phyloP scores from a whole-genome alignment of 306 rosid genomes.

The Malus fusca region DNA sequence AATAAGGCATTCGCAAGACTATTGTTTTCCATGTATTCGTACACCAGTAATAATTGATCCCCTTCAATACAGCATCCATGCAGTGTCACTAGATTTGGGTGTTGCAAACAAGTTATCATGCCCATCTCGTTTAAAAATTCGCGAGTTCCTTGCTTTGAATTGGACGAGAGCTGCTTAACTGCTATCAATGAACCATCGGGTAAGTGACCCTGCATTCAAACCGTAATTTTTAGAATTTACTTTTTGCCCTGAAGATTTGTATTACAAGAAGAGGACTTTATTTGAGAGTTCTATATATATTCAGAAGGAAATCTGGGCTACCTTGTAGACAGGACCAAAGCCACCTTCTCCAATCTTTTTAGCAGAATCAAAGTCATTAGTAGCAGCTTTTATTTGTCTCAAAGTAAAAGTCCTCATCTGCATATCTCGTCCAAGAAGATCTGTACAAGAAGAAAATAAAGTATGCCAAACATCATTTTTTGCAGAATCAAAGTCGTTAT shows the following conservation, averaged over 20 bases:
- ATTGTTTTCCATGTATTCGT: constrained; percentile 70
- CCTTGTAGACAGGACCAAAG: constrained; percentile 51
- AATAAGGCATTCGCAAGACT: constrained; percentile 51
- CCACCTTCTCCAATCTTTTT: constrained; percentile 60
- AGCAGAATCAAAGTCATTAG: constrained; percentile 30
- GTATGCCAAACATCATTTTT: neutral
- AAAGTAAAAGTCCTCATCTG: constrained; percentile 39
- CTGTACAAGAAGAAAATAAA: constrained; percentile 11
- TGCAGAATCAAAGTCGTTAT: too few species aligned
- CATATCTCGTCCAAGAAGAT: constrained; percentile 21
- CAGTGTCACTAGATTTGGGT: constrained; percentile 66
- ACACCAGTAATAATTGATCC: constrained; percentile 50
- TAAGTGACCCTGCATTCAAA: constrained; percentile 44
- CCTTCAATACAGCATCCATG: constrained; percentile 62
- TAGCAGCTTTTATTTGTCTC: constrained; percentile 41
- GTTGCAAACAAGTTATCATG: constrained; percentile 52
- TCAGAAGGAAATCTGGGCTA: neutral
- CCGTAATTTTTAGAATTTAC: neutral
- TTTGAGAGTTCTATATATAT: too few species aligned
- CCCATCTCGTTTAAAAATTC: constrained; percentile 67
- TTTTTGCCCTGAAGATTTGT: neutral
- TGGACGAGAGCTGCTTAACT: constrained; percentile 58
- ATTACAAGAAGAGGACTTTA: neutral
- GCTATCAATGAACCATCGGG: constrained; percentile 55
- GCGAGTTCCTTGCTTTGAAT: constrained; percentile 59